Percentiles rank a stretch among this genome's conserved stretches.
Conservation (phyloP, 441 rosid genomes). For the Euphorbia corollata region DNA sequence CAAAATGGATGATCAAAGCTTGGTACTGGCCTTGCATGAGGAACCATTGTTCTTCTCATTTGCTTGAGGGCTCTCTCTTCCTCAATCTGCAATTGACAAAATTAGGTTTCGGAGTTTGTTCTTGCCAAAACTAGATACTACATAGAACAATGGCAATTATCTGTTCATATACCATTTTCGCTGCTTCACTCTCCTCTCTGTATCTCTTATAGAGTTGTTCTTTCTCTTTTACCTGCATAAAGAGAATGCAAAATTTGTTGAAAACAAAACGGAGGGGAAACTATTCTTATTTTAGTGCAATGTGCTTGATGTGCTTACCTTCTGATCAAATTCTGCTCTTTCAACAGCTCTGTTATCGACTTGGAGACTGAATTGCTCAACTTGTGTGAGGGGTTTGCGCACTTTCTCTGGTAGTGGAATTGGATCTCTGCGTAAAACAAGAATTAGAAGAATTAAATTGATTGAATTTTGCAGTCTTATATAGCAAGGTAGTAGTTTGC, state of each 20-base stretch:
- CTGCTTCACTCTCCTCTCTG: conserved; percentile 86
- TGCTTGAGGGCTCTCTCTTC: conserved; percentile 90
- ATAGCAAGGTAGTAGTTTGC: conserved; percentile 14
- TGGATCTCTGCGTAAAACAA: conserved; percentile 54
- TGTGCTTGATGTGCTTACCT: conserved; percentile 26
- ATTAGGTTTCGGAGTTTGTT: background rate
- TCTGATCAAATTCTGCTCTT: conserved; percentile 88
- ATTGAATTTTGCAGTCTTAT: background rate
- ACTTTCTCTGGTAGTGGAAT: conserved; percentile 80
- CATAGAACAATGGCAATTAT: background rate
- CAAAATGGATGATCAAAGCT: conserved; percentile 76
- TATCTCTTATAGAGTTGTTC: conserved; percentile 76
- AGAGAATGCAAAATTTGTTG: background rate
- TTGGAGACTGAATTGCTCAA: conserved; percentile 65
- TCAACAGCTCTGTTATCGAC: conserved; percentile 65
- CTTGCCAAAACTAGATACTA: background rate
- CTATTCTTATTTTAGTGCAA: background rate
- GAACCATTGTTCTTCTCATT: conserved; percentile 83
- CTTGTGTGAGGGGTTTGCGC: conserved; percentile 77
- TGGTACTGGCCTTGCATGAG: conserved; percentile 88
- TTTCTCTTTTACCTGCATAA: conserved; percentile 76
- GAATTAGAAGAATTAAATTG: background rate
- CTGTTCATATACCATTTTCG: conserved; percentile 48
- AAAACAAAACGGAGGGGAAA: background rate
- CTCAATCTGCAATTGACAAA: conserved; percentile 41